Evolutionary conservation across 306 rosid species (phyloP), one percentile per base, ranked within the genome.

Genomic region (Vachellia pachyceras): DNA sequence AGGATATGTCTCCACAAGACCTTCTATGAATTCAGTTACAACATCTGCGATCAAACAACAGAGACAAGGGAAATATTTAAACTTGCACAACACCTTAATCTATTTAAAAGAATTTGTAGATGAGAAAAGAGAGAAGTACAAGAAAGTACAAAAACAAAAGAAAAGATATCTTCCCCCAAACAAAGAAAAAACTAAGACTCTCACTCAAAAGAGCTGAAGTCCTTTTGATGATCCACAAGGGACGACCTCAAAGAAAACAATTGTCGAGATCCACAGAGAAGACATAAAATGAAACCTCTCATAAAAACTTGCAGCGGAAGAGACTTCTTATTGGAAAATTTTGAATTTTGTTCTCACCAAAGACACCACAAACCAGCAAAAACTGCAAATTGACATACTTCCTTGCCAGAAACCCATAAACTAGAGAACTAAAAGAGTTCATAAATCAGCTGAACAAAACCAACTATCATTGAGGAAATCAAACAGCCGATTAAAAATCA

Each of bases 1-100:
- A 84, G 99, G 94, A 75, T 91, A 93, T 0, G 99, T 91, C 86
- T 95, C 98, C 86, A 93, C 93, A 67, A 95, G 94, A 74, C 99
- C 99, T 80, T 95, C 98, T 46, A 95, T 93, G 89, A 86, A 95
- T 77, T 95, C 97, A 33, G 92, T 92, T 79, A 93, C 99, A 68
- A 92, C 98, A 87, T 90, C 99, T 93, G 92, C 87, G 83, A 86
- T 73, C 74, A 77, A 55, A 82, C 78, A 66, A 77, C 42, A 78
- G 35, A 83, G 20, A 18, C 18, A 47, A 3, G 52, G 79, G 83
- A 36, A 52, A 65, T 57, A 52, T 36, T 64, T 49, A 70, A 29
- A 54, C 45, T 61, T 79, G 71, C 71, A 75, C 47, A 29, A 50
- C 57, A 5, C 36, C 6, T 37, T 66, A 18, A 37, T 39, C 22